These are phyloP conservation scores for Davidsoniella eucalypti DNA, from an alignment of 2,329 filamentous ascomycete genomes.

Conservation along the genomic window DNA sequence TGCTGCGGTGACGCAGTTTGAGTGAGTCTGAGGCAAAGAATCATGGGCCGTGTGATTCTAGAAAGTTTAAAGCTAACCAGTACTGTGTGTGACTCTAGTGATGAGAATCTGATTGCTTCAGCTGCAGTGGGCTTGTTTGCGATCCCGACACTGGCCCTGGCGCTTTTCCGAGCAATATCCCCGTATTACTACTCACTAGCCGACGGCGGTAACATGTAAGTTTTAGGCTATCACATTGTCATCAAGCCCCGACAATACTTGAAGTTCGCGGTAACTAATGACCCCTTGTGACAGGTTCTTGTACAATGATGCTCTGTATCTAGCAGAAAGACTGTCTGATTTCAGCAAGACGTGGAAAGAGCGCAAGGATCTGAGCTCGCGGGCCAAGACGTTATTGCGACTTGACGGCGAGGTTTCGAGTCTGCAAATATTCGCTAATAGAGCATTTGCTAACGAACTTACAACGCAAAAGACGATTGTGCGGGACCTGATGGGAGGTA, in stretches of 20 bases:
- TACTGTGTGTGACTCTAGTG: slow-evolving; percentile 16
- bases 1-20: slow-evolving; percentile 37
- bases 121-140: slow-evolving; percentile 55
- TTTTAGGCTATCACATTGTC: slow-evolving; percentile 4
- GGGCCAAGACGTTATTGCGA: slow-evolving; percentile 37
- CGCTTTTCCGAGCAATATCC: slow-evolving; percentile 65
- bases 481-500: slow-evolving; percentile 42
- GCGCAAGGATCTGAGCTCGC: slow-evolving; percentile 32
- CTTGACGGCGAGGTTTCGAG: slow-evolving; percentile 44
- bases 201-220: slow-evolving; percentile 47
- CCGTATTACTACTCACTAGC: slow-evolving; percentile 54
- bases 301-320: slow-evolving; percentile 50
- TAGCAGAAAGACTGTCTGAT: slow-evolving; percentile 38
- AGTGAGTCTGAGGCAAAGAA: slow-evolving; percentile 20
- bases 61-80: slow-evolving; percentile 14
- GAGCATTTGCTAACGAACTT: slow-evolving; percentile 46
- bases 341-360: slow-evolving; percentile 35
- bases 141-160: slow-evolving; percentile 54
- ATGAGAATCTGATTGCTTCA: slow-evolving; percentile 42
- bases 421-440: slow-evolving; percentile 42
- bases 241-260: neutral
- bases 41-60: neutral
- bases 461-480: slow-evolving; percentile 42
- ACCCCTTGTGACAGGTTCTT: slow-evolving; percentile 31
- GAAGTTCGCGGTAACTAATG: neutral